Evolutionary conservation across 2,329 filamentous ascomycete genomes (phyloP).

Genomic region (Alternaria angustiovoidea): DNA sequence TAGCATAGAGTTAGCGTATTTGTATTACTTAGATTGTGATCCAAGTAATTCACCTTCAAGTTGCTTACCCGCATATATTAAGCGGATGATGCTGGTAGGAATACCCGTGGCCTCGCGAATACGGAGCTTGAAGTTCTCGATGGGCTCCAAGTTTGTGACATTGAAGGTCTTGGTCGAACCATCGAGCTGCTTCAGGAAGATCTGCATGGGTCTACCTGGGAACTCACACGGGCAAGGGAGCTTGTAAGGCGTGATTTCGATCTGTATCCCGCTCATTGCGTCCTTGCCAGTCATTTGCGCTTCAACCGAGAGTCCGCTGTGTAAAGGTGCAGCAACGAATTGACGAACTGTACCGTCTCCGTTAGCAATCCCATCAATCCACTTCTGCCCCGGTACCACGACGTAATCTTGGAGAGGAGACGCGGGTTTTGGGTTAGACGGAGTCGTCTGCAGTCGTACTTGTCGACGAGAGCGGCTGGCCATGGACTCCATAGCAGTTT

Average conservation of each 20-base stretch:
- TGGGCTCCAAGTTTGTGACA: conserved; percentile 72
- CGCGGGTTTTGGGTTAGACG: neutral
- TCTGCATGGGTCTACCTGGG: neutral
- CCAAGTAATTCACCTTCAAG: neutral
- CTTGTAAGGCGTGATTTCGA: conserved; percentile 52
- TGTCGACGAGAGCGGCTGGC: conserved; percentile 8
- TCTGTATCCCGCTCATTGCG: conserved; percentile 52
- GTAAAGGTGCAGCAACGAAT: conserved; percentile 59
- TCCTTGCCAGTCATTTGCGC: conserved; percentile 57
- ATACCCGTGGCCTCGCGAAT: conserved; percentile 56
- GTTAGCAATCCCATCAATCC: conserved; percentile 55
- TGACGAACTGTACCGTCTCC: conserved; percentile 53
- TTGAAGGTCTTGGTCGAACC: conserved; percentile 68
- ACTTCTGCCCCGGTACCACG: conserved; percentile 50
- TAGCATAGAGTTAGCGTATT: conserved; percentile 73
- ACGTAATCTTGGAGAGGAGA: conserved; percentile 54
- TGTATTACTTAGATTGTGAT: conserved; percentile 45
- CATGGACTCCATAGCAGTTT: conserved; percentile 12
- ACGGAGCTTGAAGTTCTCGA: conserved; percentile 92
- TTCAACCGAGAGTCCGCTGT: conserved; percentile 56
- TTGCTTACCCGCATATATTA: conserved; percentile 83
- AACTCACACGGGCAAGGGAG: neutral
- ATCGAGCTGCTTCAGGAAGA: conserved; percentile 21
- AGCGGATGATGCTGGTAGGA: neutral
- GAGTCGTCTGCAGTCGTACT: neutral